These are phyloP conservation scores for Astrothelium subdiscretum DNA, from an alignment of 495 filamentous ascomycete species.

Conservation along the genomic window DNA sequence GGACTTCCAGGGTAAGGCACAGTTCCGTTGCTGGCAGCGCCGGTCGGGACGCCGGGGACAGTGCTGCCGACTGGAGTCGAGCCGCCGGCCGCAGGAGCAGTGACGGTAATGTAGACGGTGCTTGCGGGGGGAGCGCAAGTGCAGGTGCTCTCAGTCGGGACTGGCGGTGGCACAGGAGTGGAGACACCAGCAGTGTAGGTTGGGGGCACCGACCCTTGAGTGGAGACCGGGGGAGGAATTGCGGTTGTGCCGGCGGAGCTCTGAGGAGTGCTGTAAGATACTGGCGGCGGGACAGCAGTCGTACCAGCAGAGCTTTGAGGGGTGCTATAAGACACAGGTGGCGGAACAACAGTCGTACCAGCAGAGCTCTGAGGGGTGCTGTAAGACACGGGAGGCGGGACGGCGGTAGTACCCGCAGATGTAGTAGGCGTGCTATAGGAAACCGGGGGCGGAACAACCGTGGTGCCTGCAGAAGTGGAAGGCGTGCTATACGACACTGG, in stretches of 20 bases:
- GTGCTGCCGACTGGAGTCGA: neutral
- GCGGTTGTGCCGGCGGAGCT: conserved; percentile 2
- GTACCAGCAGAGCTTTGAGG: neutral
- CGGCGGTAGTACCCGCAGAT: neutral
- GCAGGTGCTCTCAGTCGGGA: neutral
- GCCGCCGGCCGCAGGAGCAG: neutral
- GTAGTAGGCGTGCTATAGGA: neutral
- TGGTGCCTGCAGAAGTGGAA: neutral
- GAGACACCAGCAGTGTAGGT: neutral
- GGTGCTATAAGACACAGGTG: neutral
- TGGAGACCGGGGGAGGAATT: neutral
- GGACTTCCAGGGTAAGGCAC: neutral
- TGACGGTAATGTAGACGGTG: neutral
- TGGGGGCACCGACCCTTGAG: neutral
- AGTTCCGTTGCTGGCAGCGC: neutral
- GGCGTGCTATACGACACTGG: neutral
- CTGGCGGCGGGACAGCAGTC: neutral
- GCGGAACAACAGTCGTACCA: neutral
- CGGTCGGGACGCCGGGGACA: neutral
- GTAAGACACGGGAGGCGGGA: neutral
- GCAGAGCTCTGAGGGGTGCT: neutral
- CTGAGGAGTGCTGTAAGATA: neutral
- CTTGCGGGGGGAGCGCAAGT: neutral
- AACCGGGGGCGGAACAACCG: neutral
- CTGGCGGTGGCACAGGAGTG: neutral